phyloP scores from a whole-genome alignment of 495 filamentous ascomycete genomes.

The Tuber microsphaerosporum region DNA sequence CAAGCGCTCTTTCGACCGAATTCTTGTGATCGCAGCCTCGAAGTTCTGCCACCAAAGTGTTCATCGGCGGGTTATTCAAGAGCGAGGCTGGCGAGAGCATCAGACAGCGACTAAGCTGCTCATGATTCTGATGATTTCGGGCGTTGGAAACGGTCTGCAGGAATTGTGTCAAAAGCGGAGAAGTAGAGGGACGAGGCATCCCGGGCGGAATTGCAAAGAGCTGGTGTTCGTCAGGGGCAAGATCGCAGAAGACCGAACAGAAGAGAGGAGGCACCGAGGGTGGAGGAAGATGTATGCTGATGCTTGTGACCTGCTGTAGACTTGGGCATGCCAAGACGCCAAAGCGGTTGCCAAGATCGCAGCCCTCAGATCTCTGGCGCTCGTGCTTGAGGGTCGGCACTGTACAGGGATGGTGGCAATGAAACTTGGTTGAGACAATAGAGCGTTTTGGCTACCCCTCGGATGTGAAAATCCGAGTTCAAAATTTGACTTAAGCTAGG shows the following conservation, averaged over 20 bases:
- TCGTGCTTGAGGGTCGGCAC: not conserved
- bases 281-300: not conserved
- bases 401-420: not conserved
- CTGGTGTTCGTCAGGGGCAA: not conserved
- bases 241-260: not conserved
- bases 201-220: conserved; percentile 8
- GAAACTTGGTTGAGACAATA: too few species aligned
- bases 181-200: conserved; percentile 10
- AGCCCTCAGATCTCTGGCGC: too few species aligned
- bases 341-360: not conserved
- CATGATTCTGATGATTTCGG: conserved; percentile 20
- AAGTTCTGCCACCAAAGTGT: conserved; percentile 24
- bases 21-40: conserved; percentile 15
- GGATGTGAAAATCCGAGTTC: too few species aligned
- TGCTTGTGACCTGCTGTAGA: not conserved
- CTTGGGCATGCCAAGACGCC: not conserved
- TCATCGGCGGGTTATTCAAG: conserved; percentile 28
- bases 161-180: conserved; percentile 18
- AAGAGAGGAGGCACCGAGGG: not conserved
- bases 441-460: too few species aligned
- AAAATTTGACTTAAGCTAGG: too few species aligned
- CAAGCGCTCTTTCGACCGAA: conserved; percentile 13
- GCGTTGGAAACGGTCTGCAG: conserved; percentile 24
- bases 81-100: conserved; percentile 23
- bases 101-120: conserved; percentile 22